Base-by-base conservation (phyloP, 2,329 filamentous ascomycete genomes). In the Exutisphaerella laricina region DNA sequence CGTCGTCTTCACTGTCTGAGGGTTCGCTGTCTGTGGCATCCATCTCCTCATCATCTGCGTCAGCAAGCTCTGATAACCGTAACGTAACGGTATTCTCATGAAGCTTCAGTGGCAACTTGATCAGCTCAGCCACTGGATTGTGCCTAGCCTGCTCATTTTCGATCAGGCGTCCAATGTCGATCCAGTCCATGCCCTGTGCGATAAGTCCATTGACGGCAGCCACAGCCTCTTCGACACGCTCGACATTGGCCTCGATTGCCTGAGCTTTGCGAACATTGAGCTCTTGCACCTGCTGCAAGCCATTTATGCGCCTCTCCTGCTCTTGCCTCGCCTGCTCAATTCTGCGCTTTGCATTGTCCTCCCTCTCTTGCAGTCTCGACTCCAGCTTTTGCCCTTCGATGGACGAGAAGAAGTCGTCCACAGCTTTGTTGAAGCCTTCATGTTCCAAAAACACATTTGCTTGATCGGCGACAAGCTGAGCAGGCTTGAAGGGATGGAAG, bases 351-450 rank as follows among this genome's bases (percentile, higher is more conserved):
- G 92, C 92, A 3, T 77, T 74, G 14, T 84, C 80, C 64, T 98
- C 88, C 36, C 84, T 79, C 63, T 97, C 90, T 3, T 79, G 80
- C 4, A 97, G 69, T 40, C 81, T 78, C 1, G 87, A 94, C 63
- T 94, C 85, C 1, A 97, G 73, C 61, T 87, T 94, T 62, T 96
- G 90, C 0, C 89, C 88, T 66, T 98, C 92, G 18, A 97, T 79
- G 0, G 90, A 97, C 0, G 92, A 97, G 64, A 94, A 97, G 69
- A 96, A 98, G 54, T 95, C 87, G 60, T 98, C 92, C 0, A 95
- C 88, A 0, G 88, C 92, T 59, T 84, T 85, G 64, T 96, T 96
- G 71, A 94, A 97, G 7, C 82, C 84, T 5, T 87, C 77, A 53
- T 89, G 88, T 41, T 86, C 78, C 9, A 97, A 60, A 12, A 94